phyloP scores from a whole-genome alignment of 176 grass and related monocot species.

The Carex littledalei region DNA sequence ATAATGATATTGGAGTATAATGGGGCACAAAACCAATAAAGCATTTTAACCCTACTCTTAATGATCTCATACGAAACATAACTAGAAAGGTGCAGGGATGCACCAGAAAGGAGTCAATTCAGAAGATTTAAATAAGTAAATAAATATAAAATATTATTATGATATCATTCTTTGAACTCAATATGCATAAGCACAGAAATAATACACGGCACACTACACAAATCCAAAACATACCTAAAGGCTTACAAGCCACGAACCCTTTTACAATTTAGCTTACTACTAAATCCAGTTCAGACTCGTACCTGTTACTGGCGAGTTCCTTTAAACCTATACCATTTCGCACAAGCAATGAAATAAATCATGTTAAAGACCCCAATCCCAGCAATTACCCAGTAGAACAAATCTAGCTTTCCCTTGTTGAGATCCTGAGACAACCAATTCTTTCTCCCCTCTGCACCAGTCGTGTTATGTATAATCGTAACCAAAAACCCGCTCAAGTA shows the following conservation, averaged over 20 bases:
- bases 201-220: constrained; percentile 22
- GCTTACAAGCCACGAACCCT: background rate
- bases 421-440: constrained; percentile 91
- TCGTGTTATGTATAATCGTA: constrained; percentile 49
- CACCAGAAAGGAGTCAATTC: background rate
- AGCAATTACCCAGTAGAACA: constrained; percentile 83
- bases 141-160: constrained; percentile 16
- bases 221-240: background rate
- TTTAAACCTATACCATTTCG: constrained; percentile 96
- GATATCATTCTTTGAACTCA: constrained; percentile 10
- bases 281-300: background rate
- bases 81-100: background rate
- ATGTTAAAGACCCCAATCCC: constrained; percentile 79
- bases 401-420: constrained; percentile 71
- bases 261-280: background rate
- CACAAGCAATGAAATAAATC: constrained; percentile 68
- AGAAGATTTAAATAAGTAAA: background rate
- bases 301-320: constrained; percentile 33
- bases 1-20: too few species aligned
- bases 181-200: background rate
- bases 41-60: background rate
- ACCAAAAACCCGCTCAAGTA: constrained; percentile 88
- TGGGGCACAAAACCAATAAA: too few species aligned
- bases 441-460: constrained; percentile 17
- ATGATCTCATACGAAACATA: background rate